These are phyloP conservation scores for Coemansia sp. DNA, from an alignment of 192 early-diverging fungal species.

Conservation along the genomic window DNA sequence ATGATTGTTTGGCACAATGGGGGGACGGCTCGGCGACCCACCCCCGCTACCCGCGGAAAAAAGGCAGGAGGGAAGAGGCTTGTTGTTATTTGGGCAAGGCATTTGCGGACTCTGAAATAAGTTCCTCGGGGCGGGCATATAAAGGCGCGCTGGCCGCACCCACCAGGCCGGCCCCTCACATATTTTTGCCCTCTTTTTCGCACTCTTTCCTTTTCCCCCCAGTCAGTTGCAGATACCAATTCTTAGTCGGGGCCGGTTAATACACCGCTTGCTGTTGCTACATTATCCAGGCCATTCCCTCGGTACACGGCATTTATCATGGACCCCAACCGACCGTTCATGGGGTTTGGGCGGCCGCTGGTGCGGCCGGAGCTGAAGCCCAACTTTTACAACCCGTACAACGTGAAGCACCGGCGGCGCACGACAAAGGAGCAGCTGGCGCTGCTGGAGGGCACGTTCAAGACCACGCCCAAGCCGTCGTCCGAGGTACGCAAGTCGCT, in stretches of 20 bases:
- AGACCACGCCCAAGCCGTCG: constrained; percentile 67
- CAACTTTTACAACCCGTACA: constrained; percentile 72
- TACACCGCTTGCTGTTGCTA: no score
- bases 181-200: no score
- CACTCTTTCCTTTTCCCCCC: no score
- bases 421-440: constrained; percentile 69
- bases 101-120: constrained; percentile 31
- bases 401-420: constrained; percentile 70
- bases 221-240: no score
- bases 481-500: constrained; percentile 58
- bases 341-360: constrained; percentile 2
- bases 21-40: no score
- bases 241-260: no score
- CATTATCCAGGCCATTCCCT: no score
- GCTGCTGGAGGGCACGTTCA: constrained; percentile 65
- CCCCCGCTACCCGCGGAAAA: no score
- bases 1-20: constrained; percentile 24
- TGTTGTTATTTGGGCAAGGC: neutral
- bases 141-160: no score
- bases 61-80: constrained; percentile 11
- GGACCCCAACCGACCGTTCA: neutral
- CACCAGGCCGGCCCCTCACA: no score
- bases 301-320: neutral
- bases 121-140: no score
- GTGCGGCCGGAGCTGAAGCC: constrained; percentile 56